Conservation (phyloP, 768 basidiomycete species). For the Leucosporidium creatinivorum region DNA sequence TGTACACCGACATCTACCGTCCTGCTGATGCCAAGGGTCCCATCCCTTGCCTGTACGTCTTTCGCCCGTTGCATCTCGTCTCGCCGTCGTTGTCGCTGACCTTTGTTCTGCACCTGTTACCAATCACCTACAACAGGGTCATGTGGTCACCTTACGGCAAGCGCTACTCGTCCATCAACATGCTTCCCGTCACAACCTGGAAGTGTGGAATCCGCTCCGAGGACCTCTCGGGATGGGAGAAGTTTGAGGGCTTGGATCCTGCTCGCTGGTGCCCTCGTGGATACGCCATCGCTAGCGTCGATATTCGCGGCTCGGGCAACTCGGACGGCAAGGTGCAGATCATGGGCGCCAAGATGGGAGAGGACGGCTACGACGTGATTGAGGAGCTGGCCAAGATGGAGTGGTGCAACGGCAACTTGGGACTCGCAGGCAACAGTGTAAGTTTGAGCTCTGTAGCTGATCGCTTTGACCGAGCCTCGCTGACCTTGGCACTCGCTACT, state of each 20-base stretch:
- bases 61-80: too few species aligned
- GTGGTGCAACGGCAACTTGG: constrained; percentile 34
- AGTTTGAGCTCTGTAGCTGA: not conserved
- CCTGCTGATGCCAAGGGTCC: constrained; percentile 14
- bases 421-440: constrained; percentile 26
- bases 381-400: constrained; percentile 20
- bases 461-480: not conserved
- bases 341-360: constrained; percentile 13
- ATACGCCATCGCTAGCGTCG: constrained; percentile 19
- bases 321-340: constrained; percentile 25
- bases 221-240: constrained; percentile 21
- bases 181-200: constrained; percentile 18
- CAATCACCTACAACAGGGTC: not conserved
- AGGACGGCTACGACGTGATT: constrained; percentile 30
- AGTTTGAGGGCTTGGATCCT: constrained; percentile 27
- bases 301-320: constrained; percentile 17
- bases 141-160: constrained; percentile 27
- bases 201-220: constrained; percentile 11
- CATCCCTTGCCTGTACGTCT: too few species aligned
- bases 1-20: constrained; percentile 21
- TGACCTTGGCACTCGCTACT: too few species aligned
- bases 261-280: constrained; percentile 21
- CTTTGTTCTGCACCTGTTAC: not conserved
- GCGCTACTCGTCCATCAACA: constrained; percentile 14
- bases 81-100: too few species aligned